Conservation (phyloP, 2,329 filamentous ascomycete species). For the Ascochyta koolunga region DNA sequence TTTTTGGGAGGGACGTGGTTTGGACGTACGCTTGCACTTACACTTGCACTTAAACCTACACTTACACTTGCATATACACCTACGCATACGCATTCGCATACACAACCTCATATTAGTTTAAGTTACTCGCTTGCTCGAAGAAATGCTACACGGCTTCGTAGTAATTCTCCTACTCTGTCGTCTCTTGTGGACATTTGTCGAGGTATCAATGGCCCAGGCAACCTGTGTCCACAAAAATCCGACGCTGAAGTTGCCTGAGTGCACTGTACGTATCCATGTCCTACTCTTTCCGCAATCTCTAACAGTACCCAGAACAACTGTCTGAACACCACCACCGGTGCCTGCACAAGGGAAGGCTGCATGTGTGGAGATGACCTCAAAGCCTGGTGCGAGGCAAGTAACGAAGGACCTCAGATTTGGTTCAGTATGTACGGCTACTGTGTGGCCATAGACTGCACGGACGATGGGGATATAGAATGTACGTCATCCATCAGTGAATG, state of each 20-base stretch:
- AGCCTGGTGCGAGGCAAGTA: constrained; percentile 2
- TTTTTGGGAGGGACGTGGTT: no score
- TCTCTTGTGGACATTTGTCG: neutral
- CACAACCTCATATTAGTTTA: no score
- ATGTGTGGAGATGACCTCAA: constrained; percentile 2
- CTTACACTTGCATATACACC: no score
- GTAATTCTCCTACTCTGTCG: neutral
- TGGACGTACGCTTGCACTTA: no score
- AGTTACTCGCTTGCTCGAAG: neutral
- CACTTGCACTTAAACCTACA: no score
- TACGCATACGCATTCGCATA: no score
- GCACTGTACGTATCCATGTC: neutral
- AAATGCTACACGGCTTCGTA: neutral
- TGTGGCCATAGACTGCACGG: neutral
- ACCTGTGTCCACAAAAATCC: neutral
- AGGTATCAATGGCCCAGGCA: neutral
- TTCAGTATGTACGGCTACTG: neutral
- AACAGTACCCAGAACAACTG: neutral
- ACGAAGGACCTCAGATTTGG: neutral
- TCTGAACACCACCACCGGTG: neutral
- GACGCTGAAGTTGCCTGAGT: neutral
- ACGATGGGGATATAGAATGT: constrained; percentile 5
- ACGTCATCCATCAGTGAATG: neutral
- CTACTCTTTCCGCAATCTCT: neutral
- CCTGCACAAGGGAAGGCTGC: neutral